phyloP scores from a whole-genome alignment of 352 stramenopile genomes.

The Phytophthora chlamydospora region DNA sequence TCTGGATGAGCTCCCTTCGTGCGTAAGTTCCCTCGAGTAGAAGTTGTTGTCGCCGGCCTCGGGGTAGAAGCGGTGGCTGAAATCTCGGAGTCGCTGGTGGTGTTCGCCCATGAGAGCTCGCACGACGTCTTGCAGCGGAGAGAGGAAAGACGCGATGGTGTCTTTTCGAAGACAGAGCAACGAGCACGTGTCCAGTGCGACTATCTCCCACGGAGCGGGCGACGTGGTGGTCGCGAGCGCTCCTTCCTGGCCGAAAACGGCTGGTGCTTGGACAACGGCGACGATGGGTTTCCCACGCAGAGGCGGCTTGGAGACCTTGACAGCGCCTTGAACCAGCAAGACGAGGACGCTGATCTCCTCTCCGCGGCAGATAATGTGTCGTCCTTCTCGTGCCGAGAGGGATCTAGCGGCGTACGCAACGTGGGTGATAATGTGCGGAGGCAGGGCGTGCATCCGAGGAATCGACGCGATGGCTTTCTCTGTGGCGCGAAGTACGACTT shows the following conservation, averaged over 20 bases:
- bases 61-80: slow-evolving; percentile 48
- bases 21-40: background rate
- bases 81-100: slow-evolving; percentile 46
- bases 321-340: slow-evolving; percentile 62
- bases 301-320: slow-evolving; percentile 61
- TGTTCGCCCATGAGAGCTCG: slow-evolving; percentile 57
- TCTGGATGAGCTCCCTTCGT: slow-evolving; percentile 10
- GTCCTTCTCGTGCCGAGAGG: slow-evolving; percentile 46
- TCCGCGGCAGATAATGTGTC: slow-evolving; percentile 52
- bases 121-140: slow-evolving; percentile 53
- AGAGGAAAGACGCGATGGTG: slow-evolving; percentile 68
- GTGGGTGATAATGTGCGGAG: slow-evolving; percentile 60
- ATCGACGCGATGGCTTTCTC: slow-evolving; percentile 62
- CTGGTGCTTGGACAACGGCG: slow-evolving; percentile 63
- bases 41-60: slow-evolving; percentile 6
- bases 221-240: slow-evolving; percentile 47
- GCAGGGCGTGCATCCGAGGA: slow-evolving; percentile 49
- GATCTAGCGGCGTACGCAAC: slow-evolving; percentile 69
- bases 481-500: slow-evolving; percentile 61
- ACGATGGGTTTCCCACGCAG: slow-evolving; percentile 35
- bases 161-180: slow-evolving; percentile 62
- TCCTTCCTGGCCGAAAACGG: slow-evolving; percentile 75
- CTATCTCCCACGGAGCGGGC: slow-evolving; percentile 59
- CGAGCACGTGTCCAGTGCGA: slow-evolving; percentile 63
- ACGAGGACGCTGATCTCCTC: slow-evolving; percentile 69